Evolutionary conservation across 1,284 basidiomycete species (phyloP), one percentile per base, ranked within the genome.

Genomic region (Cryptococcus wingfieldii): DNA sequence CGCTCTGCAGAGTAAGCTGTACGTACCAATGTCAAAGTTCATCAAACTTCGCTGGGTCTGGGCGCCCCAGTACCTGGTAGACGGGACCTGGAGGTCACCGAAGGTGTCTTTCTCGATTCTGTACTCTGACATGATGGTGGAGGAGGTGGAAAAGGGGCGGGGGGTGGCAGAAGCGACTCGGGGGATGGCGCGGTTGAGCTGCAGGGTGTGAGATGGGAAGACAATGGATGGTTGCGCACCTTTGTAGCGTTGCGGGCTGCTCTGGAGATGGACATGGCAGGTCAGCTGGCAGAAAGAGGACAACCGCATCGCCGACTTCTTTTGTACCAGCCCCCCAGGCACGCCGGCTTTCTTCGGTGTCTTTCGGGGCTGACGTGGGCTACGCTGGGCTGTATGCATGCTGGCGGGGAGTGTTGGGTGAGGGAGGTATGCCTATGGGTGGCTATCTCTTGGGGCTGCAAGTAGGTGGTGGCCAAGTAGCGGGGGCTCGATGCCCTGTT

Each of bases 31-130:
- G 77, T 98, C 94, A 72, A 99, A 99, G 80, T 99, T 99, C 78
- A 94, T 89, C 64, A 98, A 82, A 28, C 93, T 96, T 88, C 96
- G 84, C 78, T 98, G 96, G 37, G 96, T 99, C 80, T 98, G 96
- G 18, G 95, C 95, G 60, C 96, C 96, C 93, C 95, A 99, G 80
- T 98, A 98, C 55, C 88, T 84, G 71, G 98, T 89, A 23, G 88
- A 85, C 41, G 96, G 95, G 47, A 99, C 96, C 70, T 90, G 83
- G 54, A 99, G 84, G 47, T 69, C 67, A 46, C 77, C 77, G 57
- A 77, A 77, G 7, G 76, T 76, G 60, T 77, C 76, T 65, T 72
- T 72, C 63, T 77, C 76, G 53, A 68, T 64, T 54, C 76, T 70
- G 66, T 63, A 72, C 57, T 70, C 60, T 18, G 72, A 53, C 71